A percentile compares a stretch with the other conserved stretches of the same genome.
These are phyloP conservation scores for Chlorociboria aeruginascens DNA, from an alignment of 495 filamentous ascomycete genomes.

Conservation along the genomic window DNA sequence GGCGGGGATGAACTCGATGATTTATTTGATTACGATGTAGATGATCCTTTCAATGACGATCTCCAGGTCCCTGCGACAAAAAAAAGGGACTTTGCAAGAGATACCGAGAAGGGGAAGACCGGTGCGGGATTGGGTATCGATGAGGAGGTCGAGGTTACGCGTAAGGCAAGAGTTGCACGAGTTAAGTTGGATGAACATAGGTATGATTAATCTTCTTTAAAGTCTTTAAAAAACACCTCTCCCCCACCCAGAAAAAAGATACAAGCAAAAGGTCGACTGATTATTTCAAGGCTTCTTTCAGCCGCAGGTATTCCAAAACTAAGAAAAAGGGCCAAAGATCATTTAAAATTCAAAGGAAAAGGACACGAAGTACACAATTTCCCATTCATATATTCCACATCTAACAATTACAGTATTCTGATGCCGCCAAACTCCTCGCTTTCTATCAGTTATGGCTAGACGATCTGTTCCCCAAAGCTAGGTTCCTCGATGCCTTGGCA, in stretches of 20 bases:
- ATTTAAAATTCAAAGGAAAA: conserved; percentile 79
- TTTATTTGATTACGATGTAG: conserved; percentile 60
- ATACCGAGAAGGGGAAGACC: conserved; percentile 3
- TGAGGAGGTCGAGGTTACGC: conserved; percentile 70
- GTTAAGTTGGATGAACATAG: conserved; percentile 80
- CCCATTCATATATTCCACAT: neutral
- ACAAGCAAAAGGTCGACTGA: no score
- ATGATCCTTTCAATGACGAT: conserved; percentile 21
- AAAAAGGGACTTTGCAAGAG: conserved; percentile 9
- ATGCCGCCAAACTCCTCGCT: conserved; percentile 68
- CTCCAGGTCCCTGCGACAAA: conserved; percentile 19
- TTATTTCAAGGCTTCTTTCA: conserved; percentile 49
- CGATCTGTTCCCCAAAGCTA: conserved; percentile 87
- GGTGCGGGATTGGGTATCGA: conserved; percentile 55
- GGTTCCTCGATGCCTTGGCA: conserved; percentile 76
- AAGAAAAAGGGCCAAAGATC: conserved; percentile 52
- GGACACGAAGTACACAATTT: conserved; percentile 68
- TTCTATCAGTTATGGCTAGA: conserved; percentile 97
- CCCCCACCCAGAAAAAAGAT: no score
- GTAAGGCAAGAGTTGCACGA: conserved; percentile 52
- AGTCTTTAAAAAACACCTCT: no score
- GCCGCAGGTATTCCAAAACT: conserved; percentile 75
- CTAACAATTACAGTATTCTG: conserved; percentile 65
- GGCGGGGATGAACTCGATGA: conserved; percentile 33
- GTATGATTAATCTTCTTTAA: conserved; percentile 34